phyloP scores from a whole-genome alignment of 345 rosid species.

The Fremontodendron californicum region DNA sequence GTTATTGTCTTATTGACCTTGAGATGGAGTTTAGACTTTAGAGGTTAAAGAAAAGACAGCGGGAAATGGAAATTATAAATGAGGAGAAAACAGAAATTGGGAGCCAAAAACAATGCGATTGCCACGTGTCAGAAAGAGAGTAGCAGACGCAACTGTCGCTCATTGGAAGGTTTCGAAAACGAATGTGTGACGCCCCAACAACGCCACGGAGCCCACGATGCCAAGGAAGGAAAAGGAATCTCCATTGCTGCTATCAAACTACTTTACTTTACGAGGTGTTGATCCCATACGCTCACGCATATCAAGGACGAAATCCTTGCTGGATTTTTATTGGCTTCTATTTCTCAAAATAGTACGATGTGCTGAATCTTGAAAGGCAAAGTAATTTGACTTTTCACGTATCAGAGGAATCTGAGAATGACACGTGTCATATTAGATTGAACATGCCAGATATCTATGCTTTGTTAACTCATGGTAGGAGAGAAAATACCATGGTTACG shows the following conservation, averaged over 20 bases:
- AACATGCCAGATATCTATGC: neutral
- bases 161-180: neutral
- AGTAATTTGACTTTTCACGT: neutral
- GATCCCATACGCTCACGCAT: neutral
- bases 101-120: neutral
- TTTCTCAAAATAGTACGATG: neutral
- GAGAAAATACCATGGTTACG: neutral
- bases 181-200: constrained; percentile 18
- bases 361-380: neutral
- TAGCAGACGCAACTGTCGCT: constrained; percentile 6
- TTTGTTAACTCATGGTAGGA: neutral
- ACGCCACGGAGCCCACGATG: constrained; percentile 12
- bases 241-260: neutral
- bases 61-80: neutral
- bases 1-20: no score
- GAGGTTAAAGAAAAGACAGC: neutral
- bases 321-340: neutral
- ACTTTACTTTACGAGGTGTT: neutral
- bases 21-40: neutral
- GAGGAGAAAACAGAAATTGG: neutral
- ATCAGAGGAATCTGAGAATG: neutral
- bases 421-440: neutral
- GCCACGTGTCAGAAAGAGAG: neutral
- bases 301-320: neutral
- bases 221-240: neutral